Conservation (phyloP, 1,139 yeast species). For the Candida buenavistaensis region DNA sequence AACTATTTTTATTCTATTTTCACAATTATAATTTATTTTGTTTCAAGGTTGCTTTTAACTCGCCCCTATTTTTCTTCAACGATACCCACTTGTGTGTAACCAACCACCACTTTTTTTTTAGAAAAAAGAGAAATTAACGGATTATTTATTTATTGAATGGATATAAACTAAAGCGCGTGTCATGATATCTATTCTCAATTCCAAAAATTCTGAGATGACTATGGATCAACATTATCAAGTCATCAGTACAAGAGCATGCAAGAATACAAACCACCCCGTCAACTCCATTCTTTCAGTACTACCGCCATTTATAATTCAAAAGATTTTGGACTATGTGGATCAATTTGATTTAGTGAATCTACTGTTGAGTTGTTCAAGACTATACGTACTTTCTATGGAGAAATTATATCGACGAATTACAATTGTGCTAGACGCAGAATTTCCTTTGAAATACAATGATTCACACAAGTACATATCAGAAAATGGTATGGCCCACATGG, state of each 20-base stretch:
- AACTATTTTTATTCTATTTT: no score
- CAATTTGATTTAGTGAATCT: constrained; percentile 34
- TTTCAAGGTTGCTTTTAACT: no score
- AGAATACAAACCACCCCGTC: constrained; percentile 9
- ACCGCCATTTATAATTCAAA: constrained; percentile 11
- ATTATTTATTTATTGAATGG: no score
- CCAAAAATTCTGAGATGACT: not conserved
- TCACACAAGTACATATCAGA: constrained; percentile 23
- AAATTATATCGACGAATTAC: constrained; percentile 34
- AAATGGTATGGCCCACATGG: constrained; percentile 34
- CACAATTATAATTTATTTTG: no score
- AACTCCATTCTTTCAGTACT: constrained; percentile 10
- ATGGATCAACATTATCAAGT: no score
- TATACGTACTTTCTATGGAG: constrained; percentile 25
- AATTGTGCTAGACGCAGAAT: constrained; percentile 30
- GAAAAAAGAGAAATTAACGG: no score
- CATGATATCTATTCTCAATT: no score
- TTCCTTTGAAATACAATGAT: constrained; percentile 25
- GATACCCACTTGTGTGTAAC: no score
- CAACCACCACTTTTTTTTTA: no score
- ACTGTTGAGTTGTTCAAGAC: constrained; percentile 23
- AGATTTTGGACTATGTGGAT: constrained; percentile 23
- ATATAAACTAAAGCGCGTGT: no score
- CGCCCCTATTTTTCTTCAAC: no score
- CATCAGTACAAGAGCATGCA: not conserved